These are phyloP conservation scores for Penicillium sp. DNA, from an alignment of 2,329 filamentous ascomycete species.

Conservation along the genomic window DNA sequence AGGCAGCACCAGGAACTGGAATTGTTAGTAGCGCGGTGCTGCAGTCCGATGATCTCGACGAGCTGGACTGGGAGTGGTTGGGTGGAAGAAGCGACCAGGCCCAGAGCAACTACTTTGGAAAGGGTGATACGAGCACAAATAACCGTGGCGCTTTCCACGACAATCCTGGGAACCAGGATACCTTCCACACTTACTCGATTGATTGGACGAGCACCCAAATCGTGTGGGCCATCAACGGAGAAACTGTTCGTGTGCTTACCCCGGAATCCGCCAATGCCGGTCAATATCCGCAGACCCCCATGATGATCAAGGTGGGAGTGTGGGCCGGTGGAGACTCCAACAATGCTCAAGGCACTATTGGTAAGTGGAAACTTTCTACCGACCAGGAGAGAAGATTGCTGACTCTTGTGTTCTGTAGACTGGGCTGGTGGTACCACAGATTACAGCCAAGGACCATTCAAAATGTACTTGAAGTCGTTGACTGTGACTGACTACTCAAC, in stretches of 20 bases:
- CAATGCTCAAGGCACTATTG: constrained; percentile 78
- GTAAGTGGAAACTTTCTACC: constrained; percentile 36
- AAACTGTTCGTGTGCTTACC: constrained; percentile 73
- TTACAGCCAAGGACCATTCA: constrained; percentile 80
- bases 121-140: constrained; percentile 81
- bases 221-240: constrained; percentile 81
- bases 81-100: constrained; percentile 74
- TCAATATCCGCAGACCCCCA: constrained; percentile 93
- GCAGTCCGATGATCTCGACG: constrained; percentile 87
- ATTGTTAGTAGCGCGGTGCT: constrained; percentile 93
- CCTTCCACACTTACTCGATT: constrained; percentile 83
- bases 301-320: constrained; percentile 87
- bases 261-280: constrained; percentile 64
- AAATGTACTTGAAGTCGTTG: constrained; percentile 78
- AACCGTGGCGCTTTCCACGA: constrained; percentile 83
- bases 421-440: constrained; percentile 89
- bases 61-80: constrained; percentile 97
- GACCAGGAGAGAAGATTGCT: background rate
- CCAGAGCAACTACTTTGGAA: constrained; percentile 98
- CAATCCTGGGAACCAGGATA: constrained; percentile 66
- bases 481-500: constrained; percentile 89
- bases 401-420: constrained; percentile 36
- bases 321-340: constrained; percentile 88
- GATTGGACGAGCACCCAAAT: constrained; percentile 89
- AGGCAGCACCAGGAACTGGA: constrained; percentile 81